Evolutionary conservation across 495 filamentous ascomycete species (phyloP).

Genomic region (Penicillium egyptiacum): DNA sequence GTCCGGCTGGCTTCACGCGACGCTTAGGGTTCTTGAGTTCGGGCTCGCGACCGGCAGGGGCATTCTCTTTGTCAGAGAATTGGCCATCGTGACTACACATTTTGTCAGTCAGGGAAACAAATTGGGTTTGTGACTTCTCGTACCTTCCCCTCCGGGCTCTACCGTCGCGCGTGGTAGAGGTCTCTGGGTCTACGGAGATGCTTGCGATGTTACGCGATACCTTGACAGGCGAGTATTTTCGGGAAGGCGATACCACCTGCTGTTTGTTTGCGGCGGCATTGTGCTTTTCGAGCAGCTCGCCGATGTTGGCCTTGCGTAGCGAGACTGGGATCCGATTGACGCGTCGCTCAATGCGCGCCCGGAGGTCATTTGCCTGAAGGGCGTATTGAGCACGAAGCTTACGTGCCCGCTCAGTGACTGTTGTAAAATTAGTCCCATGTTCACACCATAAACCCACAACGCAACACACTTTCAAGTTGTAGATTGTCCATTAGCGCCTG

Average conservation of each 20-base stretch:
- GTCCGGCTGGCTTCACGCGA: slow-evolving; percentile 45
- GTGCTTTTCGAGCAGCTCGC: slow-evolving; percentile 69
- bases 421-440: background rate
- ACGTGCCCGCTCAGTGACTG: slow-evolving; percentile 88
- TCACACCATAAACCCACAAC: background rate
- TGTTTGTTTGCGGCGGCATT: slow-evolving; percentile 32
- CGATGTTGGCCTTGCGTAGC: slow-evolving; percentile 79
- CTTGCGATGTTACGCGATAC: slow-evolving; percentile 28
- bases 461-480: slow-evolving; percentile 79
- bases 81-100: slow-evolving; percentile 59
- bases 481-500: slow-evolving; percentile 89
- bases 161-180: slow-evolving; percentile 34
- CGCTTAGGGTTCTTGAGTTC: slow-evolving; percentile 61
- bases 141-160: slow-evolving; percentile 66
- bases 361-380: slow-evolving; percentile 78
- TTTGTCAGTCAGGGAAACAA: slow-evolving; percentile 16
- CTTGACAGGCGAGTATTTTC: slow-evolving; percentile 37
- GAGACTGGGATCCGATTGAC: slow-evolving; percentile 87
- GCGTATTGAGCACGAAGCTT: slow-evolving; percentile 90
- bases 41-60: slow-evolving; percentile 40
- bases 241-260: slow-evolving; percentile 28
- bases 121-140: slow-evolving; percentile 9
- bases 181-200: slow-evolving; percentile 34
- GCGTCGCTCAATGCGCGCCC: slow-evolving; percentile 87
- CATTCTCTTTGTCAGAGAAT: slow-evolving; percentile 79